Base-by-base conservation (phyloP, 148 eudicot genomes). In the Polygonum aviculare region DNA sequence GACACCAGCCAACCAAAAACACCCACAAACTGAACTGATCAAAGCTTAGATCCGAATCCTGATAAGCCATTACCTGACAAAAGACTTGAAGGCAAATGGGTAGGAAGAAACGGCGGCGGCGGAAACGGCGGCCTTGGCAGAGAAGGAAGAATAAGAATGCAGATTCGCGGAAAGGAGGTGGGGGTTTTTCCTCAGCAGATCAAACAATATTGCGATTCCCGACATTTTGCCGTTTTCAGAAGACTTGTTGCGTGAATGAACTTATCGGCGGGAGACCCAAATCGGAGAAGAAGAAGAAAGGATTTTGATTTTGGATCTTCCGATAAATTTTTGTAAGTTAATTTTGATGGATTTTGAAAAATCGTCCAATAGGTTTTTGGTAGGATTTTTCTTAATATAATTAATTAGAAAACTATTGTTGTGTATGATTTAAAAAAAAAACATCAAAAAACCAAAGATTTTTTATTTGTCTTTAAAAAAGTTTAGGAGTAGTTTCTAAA, bases 161-260 rank as follows among this genome's bases (percentile, higher is more conserved):
- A 88, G 75, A 50, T 87, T 79, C 77, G 80, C 59, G 50, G 87
- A 80, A 74, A 70, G 70, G 67, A 84, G 80, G 76, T 77, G 81
- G 4, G 87, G 90, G 51, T 87, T 85, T 78, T 86, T 91, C 78
- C 84, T 84, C 54, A 91, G 40, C 69, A 91, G 87, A 86, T 93
- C 98, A 74, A 88, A 74, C 16, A 86, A 18, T 77, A 91, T 36
- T 74, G 84, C 89, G 40, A 90, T 84, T 57, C 90, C 92, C 73
- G 93, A 80, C 96, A 93, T 72, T 33, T 52, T 35, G 39, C 70
- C 11, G 4, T 22, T 22, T 51, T 16, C 57, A 51, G 19, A 14
- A 18, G 14, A 1, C 21, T 59, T 22, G 55, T 51, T 51, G 16
- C n/a, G 19, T 16, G 57, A 16, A 51, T 16, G 1, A 15, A 15